Base-by-base conservation (phyloP, 352 stramenopile species). In the Pseudoperonospora humuli region DNA sequence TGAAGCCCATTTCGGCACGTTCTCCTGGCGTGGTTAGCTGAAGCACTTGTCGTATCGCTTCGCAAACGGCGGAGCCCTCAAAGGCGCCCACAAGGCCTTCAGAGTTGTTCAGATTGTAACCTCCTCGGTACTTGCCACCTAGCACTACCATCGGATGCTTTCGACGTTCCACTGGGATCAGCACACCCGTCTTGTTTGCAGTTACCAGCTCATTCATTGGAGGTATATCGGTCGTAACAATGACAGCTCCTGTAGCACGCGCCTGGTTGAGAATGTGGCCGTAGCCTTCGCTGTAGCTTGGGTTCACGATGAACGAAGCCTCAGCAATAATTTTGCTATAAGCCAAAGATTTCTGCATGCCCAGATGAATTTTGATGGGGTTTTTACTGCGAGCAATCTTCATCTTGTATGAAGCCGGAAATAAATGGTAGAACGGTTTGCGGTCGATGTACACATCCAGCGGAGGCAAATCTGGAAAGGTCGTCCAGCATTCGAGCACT, bases 181-280 rank as follows among this genome's bases (percentile, higher is more conserved):
- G 26, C 7, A 71, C 21, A 8, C 62, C 62, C 10, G 49, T 51
- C 18, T 57, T 40, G 21, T 56, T 58, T 7, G 33, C 50, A 18
- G 19, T 49, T 10, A 75, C 43, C 33, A 84, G 40, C 39, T 86
- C 75, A 32, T 84, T 86, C 71, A 86, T 84, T n/a, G 75, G 75
- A 29, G 66, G 50, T 8, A 67, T 28, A 40, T 84, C 61, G 0
- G 57, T 77, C 3, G 75, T 70, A 13, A 86, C 19, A 18, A 86
- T 57, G 15, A 83, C 51, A 18, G 49, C 65, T 5, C 75, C 67
- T 3, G 67, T 46, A 3, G 75, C 70, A 1, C 71, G 64, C 2
- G 67, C 75, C 20, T 86, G 71, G 52, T 86, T 86, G 48, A 84
- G 74, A 49, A 69, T 70, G 58, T 86, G 75, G 7, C 75, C 71